Base-by-base conservation (phyloP, 2,329 filamentous ascomycete species). In the Neofusicoccum ribis region DNA sequence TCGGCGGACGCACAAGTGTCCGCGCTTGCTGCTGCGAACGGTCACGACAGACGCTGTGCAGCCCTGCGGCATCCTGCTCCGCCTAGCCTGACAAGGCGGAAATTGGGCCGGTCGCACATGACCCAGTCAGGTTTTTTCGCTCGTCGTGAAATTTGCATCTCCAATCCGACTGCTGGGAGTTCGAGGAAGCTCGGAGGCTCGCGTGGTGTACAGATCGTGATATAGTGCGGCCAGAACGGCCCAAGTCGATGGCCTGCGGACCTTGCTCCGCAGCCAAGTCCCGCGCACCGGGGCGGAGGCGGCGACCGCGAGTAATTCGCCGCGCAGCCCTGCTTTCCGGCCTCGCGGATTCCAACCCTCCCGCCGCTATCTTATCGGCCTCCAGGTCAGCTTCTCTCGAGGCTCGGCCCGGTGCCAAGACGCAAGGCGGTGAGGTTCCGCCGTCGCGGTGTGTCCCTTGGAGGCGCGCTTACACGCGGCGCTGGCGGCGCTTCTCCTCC, bases 321-420 rank as follows among this genome's bases (percentile, higher is more conserved):
- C 36, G 51, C 27, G 36, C 51, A 41, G 51, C 51, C 50, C 31
- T 37, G 20, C 34, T 52, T n/a, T 14, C 50, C 50, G 12, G 20
- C 20, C 39, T 58, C 23, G 39, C 39, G 36, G 36, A 58, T 17
- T 47, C 56, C 15, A 8, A 46, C 56, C 43, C 14, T 59, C 23
- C 56, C 56, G 50, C 50, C 50, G 56, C 41, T 47, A 44, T 20
- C 36, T 43, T 44, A 63, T 52, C 39, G 39, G 15, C 41, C 50
- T 56, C 39, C 39, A 49, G 7, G 44, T 27, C 23, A 46, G 23
- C 23, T 15, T 54, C n/a, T 39, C 44, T 27, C 37, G 36, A 50
- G 59, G 46, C 49, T 39, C 59, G 46, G 59, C 60, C 56, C 56
- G 56, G 56, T 11, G 56, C 56, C 56, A 60, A 60, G 56, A n/a